phyloP scores from a whole-genome alignment of 2,329 filamentous ascomycete genomes.

The Phialophora macrospora region DNA sequence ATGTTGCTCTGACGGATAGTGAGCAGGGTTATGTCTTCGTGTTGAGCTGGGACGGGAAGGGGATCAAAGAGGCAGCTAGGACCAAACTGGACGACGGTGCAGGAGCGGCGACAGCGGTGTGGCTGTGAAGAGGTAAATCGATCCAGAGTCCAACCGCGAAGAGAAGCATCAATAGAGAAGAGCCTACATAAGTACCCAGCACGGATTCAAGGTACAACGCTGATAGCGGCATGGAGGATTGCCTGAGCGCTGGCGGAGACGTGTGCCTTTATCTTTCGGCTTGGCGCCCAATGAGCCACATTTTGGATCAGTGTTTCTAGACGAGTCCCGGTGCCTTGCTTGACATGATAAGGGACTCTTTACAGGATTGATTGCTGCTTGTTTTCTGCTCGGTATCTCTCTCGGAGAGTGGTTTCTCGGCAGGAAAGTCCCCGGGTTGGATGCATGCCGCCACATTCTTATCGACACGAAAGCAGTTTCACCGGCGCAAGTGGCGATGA shows the following conservation, averaged over 20 bases:
- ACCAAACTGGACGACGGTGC: slow-evolving; percentile 33
- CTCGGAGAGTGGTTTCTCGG: no score
- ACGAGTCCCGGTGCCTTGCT: background rate
- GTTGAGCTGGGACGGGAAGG: slow-evolving; percentile 36
- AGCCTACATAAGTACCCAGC: background rate
- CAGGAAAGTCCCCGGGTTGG: no score
- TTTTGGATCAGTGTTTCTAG: background rate
- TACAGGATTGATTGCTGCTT: background rate
- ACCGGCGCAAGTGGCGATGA: no score
- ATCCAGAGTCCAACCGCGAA: no score
- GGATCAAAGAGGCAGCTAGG: slow-evolving; percentile 36
- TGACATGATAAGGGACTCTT: background rate
- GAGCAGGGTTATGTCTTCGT: slow-evolving; percentile 39
- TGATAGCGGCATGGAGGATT: background rate
- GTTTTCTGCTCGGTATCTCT: background rate
- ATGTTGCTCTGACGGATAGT: slow-evolving; percentile 41
- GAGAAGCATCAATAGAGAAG: background rate
- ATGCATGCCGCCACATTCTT: no score
- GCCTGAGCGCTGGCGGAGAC: background rate
- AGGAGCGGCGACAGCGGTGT: slow-evolving; percentile 39
- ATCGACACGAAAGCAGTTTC: no score
- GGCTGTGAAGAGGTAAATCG: slow-evolving; percentile 27
- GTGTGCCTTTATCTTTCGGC: background rate
- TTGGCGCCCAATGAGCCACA: background rate
- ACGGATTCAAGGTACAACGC: background rate